Evolutionary conservation across 768 basidiomycete genomes (phyloP), one percentile per base, ranked within the genome.

Genomic region (Lactifluus subvellereus): DNA sequence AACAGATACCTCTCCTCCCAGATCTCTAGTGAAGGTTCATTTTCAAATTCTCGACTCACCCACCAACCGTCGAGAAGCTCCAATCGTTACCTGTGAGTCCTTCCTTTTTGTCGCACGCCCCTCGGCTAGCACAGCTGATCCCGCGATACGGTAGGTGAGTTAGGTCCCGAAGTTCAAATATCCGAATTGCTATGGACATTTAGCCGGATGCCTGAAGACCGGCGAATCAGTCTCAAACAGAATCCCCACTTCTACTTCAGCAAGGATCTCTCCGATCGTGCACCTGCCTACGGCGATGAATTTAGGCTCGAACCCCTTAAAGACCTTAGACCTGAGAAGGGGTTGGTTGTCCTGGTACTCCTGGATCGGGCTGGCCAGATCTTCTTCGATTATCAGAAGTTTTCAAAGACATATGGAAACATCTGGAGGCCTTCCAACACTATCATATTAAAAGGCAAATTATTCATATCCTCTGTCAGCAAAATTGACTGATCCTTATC

Each of bases 131-230:
- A 18, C 10, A 3, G 20, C 11, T 55, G 7, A 38, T 35, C 3
- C 20, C 10, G 27, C 37, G 35, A 20, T 3, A 47, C 18, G 35
- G 27, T 38, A 64, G 62, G 58, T 42, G 62, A 64, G 54, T 50
- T 64, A 40, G 58, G 58, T 38, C 58, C 62, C 5, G 58, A 60
- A 53, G 62, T 60, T 16, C 55, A 45, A 27, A 55, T 64, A 50
- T 60, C 62, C n/a, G 62, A 64, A 42, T 55, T 64, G 32, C 13
- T 64, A 20, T 64, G 62, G 62, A 64, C 58, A 9, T 51, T 64
- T n/a, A 64, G 54, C 38, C 58, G 62, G 42, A 54, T 64, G 22
- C 62, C 62, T 22, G 62, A 64, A 27, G 62, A 64, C 33, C 62
- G 59, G 35, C 62, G 62, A 40, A 57, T 64, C 33, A 55, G 53